phyloP scores from a whole-genome alignment of 768 basidiomycete species.

The Tricholoma sp. region DNA sequence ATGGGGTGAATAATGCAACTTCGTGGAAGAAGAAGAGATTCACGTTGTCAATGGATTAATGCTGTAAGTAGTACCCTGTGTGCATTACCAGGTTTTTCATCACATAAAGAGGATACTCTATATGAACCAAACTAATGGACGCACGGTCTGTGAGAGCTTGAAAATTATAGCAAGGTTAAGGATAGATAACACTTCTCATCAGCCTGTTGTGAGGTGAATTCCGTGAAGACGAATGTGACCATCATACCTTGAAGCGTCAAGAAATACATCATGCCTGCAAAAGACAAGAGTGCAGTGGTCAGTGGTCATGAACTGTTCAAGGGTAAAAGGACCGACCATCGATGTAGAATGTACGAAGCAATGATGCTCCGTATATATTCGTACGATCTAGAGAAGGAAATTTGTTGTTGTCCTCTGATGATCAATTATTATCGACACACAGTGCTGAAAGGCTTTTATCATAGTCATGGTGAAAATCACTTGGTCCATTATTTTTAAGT shows the following conservation, averaged over 20 bases:
- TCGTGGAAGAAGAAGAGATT: neutral
- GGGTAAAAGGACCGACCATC: neutral
- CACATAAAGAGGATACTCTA: neutral
- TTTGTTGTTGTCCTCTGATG: neutral
- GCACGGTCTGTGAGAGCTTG: neutral
- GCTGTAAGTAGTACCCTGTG: neutral
- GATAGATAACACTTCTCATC: neutral
- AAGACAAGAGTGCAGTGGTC: neutral
- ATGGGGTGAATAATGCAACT: too few species aligned
- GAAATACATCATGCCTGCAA: neutral
- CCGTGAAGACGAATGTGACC: too few species aligned
- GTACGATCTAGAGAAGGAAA: neutral
- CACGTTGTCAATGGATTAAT: neutral
- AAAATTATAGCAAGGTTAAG: neutral
- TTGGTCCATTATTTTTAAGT: neutral
- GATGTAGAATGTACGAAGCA: neutral
- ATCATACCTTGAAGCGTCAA: neutral
- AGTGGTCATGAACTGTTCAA: neutral
- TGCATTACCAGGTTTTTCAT: neutral
- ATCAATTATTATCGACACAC: neutral
- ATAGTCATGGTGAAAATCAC: constrained; percentile 2
- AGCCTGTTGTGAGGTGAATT: neutral
- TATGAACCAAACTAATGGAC: neutral
- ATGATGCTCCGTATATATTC: neutral
- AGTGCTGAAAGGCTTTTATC: neutral